phyloP scores from a whole-genome alignment of 495 filamentous ascomycete genomes.

The Parmelia sp. region DNA sequence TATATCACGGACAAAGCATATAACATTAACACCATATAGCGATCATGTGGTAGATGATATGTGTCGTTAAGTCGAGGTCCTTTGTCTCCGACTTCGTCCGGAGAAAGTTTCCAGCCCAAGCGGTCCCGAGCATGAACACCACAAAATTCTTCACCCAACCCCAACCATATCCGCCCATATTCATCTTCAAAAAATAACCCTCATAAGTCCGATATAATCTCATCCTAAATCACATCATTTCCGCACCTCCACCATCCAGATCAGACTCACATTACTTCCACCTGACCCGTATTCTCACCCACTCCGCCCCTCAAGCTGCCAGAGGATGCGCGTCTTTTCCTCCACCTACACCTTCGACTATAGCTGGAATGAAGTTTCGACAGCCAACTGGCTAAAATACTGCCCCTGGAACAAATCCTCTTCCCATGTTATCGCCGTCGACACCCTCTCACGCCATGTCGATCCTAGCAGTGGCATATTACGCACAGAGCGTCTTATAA shows the following conservation, averaged over 20 bases:
- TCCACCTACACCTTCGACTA: constrained; percentile 86
- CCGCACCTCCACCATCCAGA: neutral
- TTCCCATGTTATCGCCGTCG: constrained; percentile 88
- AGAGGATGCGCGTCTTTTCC: constrained; percentile 86
- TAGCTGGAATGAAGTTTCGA: constrained; percentile 97
- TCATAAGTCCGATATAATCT: neutral
- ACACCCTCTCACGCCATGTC: constrained; percentile 77
- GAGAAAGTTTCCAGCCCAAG: neutral
- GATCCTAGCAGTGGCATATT: constrained; percentile 81
- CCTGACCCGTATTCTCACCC: neutral
- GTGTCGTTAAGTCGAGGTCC: too few species aligned
- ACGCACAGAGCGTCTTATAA: constrained; percentile 93
- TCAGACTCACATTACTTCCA: neutral
- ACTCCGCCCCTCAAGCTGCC: neutral
- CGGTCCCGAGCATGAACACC: neutral
- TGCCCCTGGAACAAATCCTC: constrained; percentile 96
- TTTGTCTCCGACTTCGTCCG: neutral
- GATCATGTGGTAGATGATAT: too few species aligned
- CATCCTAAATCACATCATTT: neutral
- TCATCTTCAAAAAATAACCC: neutral
- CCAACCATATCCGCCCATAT: neutral
- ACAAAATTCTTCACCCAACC: neutral
- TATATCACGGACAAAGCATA: too few species aligned
- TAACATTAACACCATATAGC: too few species aligned
- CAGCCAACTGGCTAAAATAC: constrained; percentile 98